These are phyloP conservation scores for Paraglomus occultum DNA, from an alignment of 192 early-diverging fungal species.

Conservation along the genomic window DNA sequence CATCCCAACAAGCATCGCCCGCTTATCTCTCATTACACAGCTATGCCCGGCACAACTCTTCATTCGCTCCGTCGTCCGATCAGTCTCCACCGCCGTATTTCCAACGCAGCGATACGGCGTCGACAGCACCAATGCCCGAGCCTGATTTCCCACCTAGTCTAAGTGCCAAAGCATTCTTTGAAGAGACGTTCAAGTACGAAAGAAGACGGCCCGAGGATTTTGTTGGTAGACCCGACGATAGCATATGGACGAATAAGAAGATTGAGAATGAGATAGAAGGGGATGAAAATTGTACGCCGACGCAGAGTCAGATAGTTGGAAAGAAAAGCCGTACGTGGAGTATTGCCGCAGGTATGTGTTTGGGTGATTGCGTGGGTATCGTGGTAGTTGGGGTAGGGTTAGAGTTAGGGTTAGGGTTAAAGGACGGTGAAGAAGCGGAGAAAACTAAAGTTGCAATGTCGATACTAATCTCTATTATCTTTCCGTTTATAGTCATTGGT, in stretches of 20 bases:
- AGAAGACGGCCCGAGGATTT: not conserved
- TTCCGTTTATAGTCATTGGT: no score
- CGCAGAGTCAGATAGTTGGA: not conserved
- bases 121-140: not conserved
- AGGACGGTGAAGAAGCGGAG: no score
- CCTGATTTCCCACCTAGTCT: not conserved
- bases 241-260: no score
- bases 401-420: no score
- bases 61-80: no score
- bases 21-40: not conserved
- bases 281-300: not conserved
- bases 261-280: not conserved
- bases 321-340: not conserved
- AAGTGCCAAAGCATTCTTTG: not conserved
- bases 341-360: not conserved
- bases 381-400: no score
- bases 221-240: conserved; percentile 2
- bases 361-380: not conserved
- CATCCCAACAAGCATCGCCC: not conserved
- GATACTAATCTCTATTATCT: no score
- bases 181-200: conserved; percentile 10
- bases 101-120: no score
- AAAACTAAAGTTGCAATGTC: no score
- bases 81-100: no score
- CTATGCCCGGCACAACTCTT: not conserved